Evolutionary conservation across 257 asterid genomes (phyloP).

Genomic region (Voacanga thouarsii): DNA sequence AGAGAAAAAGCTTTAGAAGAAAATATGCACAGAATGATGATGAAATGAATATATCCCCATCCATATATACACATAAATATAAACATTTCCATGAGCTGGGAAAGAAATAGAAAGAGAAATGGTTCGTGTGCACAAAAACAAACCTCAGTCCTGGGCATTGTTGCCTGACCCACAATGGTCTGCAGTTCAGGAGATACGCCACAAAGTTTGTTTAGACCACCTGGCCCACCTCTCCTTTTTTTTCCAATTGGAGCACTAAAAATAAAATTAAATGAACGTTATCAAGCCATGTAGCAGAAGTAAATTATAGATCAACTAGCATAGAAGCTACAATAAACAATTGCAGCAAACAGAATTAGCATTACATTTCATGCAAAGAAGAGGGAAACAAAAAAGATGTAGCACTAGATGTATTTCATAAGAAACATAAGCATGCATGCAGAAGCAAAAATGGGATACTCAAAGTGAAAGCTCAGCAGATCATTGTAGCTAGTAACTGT

Average conservation of each 20-base stretch:
- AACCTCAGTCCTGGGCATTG: slow-evolving; percentile 85
- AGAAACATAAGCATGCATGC: not conserved
- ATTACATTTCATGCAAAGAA: not conserved
- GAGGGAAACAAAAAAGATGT: not conserved
- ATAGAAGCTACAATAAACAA: not conserved
- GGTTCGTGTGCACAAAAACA: not conserved
- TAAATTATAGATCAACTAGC: not conserved
- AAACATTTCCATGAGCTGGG: not conserved
- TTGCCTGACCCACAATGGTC: slow-evolving; percentile 79
- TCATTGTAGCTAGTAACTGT: not conserved
- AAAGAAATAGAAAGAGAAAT: not conserved
- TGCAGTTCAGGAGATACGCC: slow-evolving; percentile 86
- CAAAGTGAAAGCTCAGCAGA: not conserved
- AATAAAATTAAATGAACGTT: slow-evolving; percentile 3
- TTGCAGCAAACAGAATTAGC: not conserved
- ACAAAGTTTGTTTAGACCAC: slow-evolving; percentile 81
- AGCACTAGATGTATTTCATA: not conserved
- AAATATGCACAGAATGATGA: not conserved
- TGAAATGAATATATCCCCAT: not conserved
- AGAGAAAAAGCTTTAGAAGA: slow-evolving; percentile 7
- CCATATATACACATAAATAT: not conserved
- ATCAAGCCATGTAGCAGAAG: not conserved
- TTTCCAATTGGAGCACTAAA: slow-evolving; percentile 57
- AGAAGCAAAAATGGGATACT: not conserved
- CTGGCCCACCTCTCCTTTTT: slow-evolving; percentile 88